phyloP scores from a whole-genome alignment of 352 stramenopile genomes.

The Globisporangium canariense region DNA sequence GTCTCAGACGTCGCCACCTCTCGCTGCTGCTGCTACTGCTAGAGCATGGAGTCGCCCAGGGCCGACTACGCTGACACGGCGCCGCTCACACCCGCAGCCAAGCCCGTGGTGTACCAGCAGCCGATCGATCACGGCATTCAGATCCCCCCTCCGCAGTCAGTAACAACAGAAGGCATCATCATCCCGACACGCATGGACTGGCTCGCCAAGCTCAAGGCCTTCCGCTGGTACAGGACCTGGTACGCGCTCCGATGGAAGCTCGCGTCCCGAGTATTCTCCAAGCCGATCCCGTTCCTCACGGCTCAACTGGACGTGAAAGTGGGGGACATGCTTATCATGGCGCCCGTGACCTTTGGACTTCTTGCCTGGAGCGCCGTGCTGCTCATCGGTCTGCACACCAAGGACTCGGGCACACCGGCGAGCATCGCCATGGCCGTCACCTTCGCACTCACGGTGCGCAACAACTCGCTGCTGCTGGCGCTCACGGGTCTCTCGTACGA shows the following conservation, averaged over 20 bases:
- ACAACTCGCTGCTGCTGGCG: constrained; percentile 44
- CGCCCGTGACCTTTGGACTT: constrained; percentile 21
- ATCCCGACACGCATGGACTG: too few species aligned
- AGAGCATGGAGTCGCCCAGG: too few species aligned
- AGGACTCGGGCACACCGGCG: constrained; percentile 20
- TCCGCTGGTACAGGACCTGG: neutral
- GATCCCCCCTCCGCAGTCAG: too few species aligned
- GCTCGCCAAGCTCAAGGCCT: too few species aligned
- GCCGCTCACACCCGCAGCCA: too few species aligned
- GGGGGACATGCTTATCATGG: constrained; percentile 32
- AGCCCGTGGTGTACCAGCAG: too few species aligned
- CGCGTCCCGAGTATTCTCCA: neutral
- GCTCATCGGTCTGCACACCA: constrained; percentile 20
- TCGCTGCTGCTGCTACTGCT: too few species aligned
- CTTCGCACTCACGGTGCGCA: constrained; percentile 41
- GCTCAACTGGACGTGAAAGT: constrained; percentile 28
- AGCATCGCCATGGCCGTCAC: constrained; percentile 31
- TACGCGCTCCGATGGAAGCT: constrained; percentile 7
- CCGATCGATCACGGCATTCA: too few species aligned
- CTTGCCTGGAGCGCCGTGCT: constrained; percentile 20
- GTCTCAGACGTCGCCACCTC: too few species aligned
- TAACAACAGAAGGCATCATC: too few species aligned
- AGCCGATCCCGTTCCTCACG: constrained; percentile 22
- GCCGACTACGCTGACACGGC: too few species aligned
- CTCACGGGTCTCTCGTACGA: constrained; percentile 49